Base-by-base conservation (phyloP, 306 rosid species). In the Cicer chorassanicum region DNA sequence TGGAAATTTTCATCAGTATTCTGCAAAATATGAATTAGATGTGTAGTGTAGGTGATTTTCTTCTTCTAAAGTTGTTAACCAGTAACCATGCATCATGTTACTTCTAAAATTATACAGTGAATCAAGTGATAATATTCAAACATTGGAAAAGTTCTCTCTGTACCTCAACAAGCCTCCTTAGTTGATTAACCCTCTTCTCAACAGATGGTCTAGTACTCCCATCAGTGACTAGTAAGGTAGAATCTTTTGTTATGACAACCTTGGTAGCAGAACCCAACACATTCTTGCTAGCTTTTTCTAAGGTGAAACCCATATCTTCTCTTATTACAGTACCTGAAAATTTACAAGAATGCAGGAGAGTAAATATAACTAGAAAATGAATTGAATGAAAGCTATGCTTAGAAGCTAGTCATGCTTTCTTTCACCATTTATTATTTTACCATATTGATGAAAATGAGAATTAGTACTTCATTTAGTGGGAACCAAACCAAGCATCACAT, bases 211-310 rank as follows among this genome's bases (percentile, higher is more conserved):
- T 73, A 41, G 90, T 88, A 87, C 87, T 87, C 40, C 90, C 97
- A 79, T 93, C 94, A 0, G 96, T 93, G 77, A 93, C 94, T 67
- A 93, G 80, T 61, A 93, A 70, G 39, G 98, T 89, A 42, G 97
- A 91, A 82, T 88, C 83, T 79, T 89, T 91, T 61, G 92, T 88
- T 81, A 93, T 86, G 79, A 89, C 85, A 64, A 91, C 87, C 82
- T 89, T 93, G 8, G 86, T 81, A 49, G 97, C 94, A 13, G 78
- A 80, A 57, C 98, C 96, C 43, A 93, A 77, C 36, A 87, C 82
- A 80, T 84, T 86, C 53, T 72, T 81, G 63, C 77, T 86, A 69
- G 87, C 88, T 65, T 86, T 87, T 77, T 89, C 91, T 71, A 93
- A 87, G 49, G 87, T 86, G 80, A 93, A 82, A 21, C 94, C 97